Base-by-base conservation (phyloP, 2,329 filamentous ascomycete species). In the Daldinia sp. region DNA sequence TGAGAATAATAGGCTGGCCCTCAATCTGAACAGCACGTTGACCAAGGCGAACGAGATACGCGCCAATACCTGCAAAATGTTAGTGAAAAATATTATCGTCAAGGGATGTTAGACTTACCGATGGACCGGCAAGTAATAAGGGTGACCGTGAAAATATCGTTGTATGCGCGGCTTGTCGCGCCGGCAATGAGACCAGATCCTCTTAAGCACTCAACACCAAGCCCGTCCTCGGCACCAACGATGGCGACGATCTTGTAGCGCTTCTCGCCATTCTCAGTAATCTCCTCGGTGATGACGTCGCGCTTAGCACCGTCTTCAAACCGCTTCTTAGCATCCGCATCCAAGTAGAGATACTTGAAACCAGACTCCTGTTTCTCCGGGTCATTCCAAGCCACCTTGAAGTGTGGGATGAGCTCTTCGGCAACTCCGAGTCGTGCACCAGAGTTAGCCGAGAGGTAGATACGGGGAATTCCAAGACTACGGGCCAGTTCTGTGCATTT, bases 1-100 rank as follows among this genome's bases (percentile, higher is more conserved):
- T 99, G 67, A 99, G 87, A 74, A 99, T 99, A 78, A 99, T 99
- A 35, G 95, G 95, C 81, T 99, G 95, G 62, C 95, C 95, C 80
- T 99, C 95, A 70, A 99, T 96, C 81, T 99, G 95, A 70, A 99
- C 96, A 68, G 95, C 94, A 88, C 95, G 93, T 81, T 99, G 95
- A 63, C 95, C 95, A 63, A 99, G 92, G 77, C 95, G 94, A 71
- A 99, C 95, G 58, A 99, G 91, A 81, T 99, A 99, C 53, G 95
- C 95, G 87, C 95, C 95, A 69, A 99, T 99, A 90, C 87, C 87
- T 89, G 63, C 29, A 30, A 15, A 23, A 41, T 25, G 64, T 81
- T 79, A 82, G 76, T 61, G 71, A 43, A 55, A 29, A 21, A 21
- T 19, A 9, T 27, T 2, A 27, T 21, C 10, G 13, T 4, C 13